phyloP scores from a whole-genome alignment of 345 rosid species.

The Populus simonii region DNA sequence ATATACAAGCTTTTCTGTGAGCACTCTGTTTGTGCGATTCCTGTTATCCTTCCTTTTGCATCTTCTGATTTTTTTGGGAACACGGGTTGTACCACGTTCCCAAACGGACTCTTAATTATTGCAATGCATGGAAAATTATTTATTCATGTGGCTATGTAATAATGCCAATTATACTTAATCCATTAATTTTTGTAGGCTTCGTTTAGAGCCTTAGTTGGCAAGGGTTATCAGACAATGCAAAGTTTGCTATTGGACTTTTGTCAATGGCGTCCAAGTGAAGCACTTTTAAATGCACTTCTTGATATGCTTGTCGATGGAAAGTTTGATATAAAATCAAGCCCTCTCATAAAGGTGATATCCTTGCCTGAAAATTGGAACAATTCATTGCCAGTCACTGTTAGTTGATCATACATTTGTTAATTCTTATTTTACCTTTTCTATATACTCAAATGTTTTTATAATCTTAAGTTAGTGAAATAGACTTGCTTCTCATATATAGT shows the following conservation, averaged over 20 bases:
- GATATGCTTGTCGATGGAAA: slow-evolving; percentile 98
- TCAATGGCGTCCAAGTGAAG: slow-evolving; percentile 75
- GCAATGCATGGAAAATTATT: too few relatives aligned
- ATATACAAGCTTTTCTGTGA: too few relatives aligned
- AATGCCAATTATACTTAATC: slow-evolving; percentile 1
- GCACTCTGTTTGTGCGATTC: too few relatives aligned
- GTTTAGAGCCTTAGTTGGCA: slow-evolving; percentile 88
- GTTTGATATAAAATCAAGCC: slow-evolving; percentile 63
- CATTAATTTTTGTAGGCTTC: slow-evolving; percentile 49
- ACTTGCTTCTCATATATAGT: slow-evolving; percentile 21
- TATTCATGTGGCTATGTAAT: background rate
- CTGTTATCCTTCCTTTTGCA: too few relatives aligned
- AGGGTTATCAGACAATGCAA: slow-evolving; percentile 85
- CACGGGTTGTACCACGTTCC: too few relatives aligned
- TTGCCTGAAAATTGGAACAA: slow-evolving; percentile 10
- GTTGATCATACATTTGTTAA: background rate
- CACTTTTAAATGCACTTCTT: slow-evolving; percentile 75
- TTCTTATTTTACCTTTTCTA: background rate
- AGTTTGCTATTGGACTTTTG: slow-evolving; percentile 85
- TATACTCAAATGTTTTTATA: background rate
- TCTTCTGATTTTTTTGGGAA: too few relatives aligned
- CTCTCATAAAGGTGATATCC: slow-evolving; percentile 61
- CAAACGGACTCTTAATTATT: too few relatives aligned
- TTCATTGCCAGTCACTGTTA: background rate
- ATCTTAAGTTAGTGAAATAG: background rate